Percentiles rank a stretch among this genome's conserved stretches.
phyloP scores from a whole-genome alignment of 371 early-diverging fungal species.

The Rhizomucor pusillus region DNA sequence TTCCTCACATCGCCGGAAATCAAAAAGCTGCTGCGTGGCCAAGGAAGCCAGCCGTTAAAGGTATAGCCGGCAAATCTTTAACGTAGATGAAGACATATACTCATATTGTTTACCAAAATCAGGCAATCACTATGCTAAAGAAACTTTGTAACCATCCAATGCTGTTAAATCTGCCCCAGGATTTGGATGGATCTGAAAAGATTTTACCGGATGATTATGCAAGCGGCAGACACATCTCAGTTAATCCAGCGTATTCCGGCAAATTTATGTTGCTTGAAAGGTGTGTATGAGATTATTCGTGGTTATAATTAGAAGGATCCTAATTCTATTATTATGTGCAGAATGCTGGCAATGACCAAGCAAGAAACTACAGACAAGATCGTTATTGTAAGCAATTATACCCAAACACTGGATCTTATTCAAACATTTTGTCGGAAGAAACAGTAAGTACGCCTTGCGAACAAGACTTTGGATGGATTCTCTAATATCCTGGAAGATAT shows the following conservation, averaged over 20 bases:
- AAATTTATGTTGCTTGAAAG: constrained; percentile 86
- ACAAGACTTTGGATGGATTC: background rate
- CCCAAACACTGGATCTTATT: constrained; percentile 95
- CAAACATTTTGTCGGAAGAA: constrained; percentile 79
- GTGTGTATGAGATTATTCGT: constrained; percentile 44
- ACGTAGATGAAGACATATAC: background rate
- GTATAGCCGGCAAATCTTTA: constrained; percentile 14
- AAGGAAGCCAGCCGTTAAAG: constrained; percentile 71
- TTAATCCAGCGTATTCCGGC: constrained; percentile 79
- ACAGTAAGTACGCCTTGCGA: constrained; percentile 45
- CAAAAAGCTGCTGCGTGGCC: constrained; percentile 61
- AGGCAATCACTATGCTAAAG: constrained; percentile 89
- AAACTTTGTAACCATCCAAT: constrained; percentile 95
- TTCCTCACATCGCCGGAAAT: constrained; percentile 81
- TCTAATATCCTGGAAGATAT: constrained; percentile 40
- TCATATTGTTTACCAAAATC: background rate
- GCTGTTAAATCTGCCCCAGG: constrained; percentile 68
- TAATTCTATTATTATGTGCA: constrained; percentile 2
- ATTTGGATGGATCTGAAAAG: constrained; percentile 66
- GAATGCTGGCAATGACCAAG: constrained; percentile 69
- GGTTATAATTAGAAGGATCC: constrained; percentile 7
- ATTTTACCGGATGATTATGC: constrained; percentile 51
- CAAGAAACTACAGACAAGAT: constrained; percentile 87
- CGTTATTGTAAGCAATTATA: constrained; percentile 96
- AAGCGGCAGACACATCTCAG: constrained; percentile 25